phyloP scores from a whole-genome alignment of 768 basidiomycete species.

The Tulasnella sp. region DNA sequence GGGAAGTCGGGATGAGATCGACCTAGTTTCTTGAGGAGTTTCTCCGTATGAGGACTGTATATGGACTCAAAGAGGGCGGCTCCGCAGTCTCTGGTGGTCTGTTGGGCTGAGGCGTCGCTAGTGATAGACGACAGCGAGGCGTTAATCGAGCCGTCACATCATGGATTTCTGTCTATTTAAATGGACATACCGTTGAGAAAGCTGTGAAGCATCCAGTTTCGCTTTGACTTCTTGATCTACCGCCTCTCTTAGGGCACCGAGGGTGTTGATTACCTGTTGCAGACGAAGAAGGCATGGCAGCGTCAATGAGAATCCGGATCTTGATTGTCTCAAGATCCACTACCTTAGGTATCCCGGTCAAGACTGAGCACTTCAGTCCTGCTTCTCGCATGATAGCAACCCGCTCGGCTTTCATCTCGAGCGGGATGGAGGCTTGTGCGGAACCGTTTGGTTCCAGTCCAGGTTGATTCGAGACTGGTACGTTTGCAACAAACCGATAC shows the following conservation, averaged over 20 bases:
- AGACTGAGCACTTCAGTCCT: conserved; percentile 79
- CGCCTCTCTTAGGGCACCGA: conserved; percentile 62
- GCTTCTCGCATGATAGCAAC: conserved; percentile 84
- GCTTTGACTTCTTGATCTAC: conserved; percentile 72
- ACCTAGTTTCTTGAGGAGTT: conserved; percentile 77
- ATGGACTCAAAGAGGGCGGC: conserved; percentile 71
- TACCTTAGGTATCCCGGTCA: conserved; percentile 78
- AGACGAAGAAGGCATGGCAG: conserved; percentile 8
- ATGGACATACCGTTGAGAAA: neutral
- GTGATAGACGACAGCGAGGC: neutral
- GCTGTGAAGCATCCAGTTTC: conserved; percentile 11
- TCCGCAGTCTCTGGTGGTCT: conserved; percentile 57
- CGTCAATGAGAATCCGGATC: neutral
- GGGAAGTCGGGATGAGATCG: conserved; percentile 92
- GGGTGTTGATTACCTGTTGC: conserved; percentile 63
- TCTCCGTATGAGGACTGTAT: conserved; percentile 80
- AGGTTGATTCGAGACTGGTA: conserved; percentile 21
- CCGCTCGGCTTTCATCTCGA: conserved; percentile 50
- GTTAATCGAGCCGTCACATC: neutral
- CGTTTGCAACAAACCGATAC: conserved; percentile 72
- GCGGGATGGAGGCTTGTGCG: conserved; percentile 30
- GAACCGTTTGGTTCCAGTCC: neutral
- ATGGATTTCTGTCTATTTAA: neutral
- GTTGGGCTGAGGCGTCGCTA: conserved; percentile 17
- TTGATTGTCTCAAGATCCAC: conserved; percentile 22